Evolutionary conservation across 2,329 filamentous ascomycete genomes (phyloP).

Genomic region (Rachicladosporium sp.): DNA sequence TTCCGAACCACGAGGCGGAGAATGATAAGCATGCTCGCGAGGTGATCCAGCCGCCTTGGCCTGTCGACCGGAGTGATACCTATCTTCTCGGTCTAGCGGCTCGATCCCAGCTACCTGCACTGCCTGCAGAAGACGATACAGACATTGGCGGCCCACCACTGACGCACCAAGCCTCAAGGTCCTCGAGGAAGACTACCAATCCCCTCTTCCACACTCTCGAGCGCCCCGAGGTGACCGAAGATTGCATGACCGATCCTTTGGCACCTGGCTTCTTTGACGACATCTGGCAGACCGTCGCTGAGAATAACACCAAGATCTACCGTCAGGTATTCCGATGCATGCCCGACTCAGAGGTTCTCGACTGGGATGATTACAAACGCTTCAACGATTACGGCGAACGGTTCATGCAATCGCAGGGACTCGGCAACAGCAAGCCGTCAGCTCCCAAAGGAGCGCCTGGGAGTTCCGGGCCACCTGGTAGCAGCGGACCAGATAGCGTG

Average conservation of each 20-base stretch:
- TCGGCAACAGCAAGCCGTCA: constrained; percentile 40
- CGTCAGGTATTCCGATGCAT: constrained; percentile 90
- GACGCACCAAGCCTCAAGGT: constrained; percentile 42
- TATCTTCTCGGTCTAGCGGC: constrained; percentile 56
- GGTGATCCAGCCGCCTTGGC: constrained; percentile 20
- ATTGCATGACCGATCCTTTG: constrained; percentile 90
- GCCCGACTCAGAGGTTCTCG: constrained; percentile 87
- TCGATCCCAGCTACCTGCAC: constrained; percentile 55
- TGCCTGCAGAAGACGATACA: constrained; percentile 62
- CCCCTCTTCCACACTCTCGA: constrained; percentile 52
- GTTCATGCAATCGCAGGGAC: constrained; percentile 55
- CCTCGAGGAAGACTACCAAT: constrained; percentile 22
- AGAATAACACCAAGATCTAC: constrained; percentile 92
- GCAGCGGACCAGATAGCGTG: constrained; percentile 18
- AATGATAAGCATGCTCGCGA: constrained; percentile 17
- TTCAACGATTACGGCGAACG: constrained; percentile 64
- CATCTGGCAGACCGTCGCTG: constrained; percentile 74
- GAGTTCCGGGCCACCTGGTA: constrained; percentile 38
- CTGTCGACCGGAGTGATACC: constrained; percentile 43
- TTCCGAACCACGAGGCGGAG: constrained; percentile 17
- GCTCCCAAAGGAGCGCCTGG: constrained; percentile 35
- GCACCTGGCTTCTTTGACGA: constrained; percentile 72
- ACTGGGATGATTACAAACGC: constrained; percentile 86
- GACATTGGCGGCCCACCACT: constrained; percentile 69
- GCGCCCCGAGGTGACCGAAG: constrained; percentile 62